Evolutionary conservation across 2,329 filamentous ascomycete genomes (phyloP).

Genomic region (Claviceps quebecensis): DNA sequence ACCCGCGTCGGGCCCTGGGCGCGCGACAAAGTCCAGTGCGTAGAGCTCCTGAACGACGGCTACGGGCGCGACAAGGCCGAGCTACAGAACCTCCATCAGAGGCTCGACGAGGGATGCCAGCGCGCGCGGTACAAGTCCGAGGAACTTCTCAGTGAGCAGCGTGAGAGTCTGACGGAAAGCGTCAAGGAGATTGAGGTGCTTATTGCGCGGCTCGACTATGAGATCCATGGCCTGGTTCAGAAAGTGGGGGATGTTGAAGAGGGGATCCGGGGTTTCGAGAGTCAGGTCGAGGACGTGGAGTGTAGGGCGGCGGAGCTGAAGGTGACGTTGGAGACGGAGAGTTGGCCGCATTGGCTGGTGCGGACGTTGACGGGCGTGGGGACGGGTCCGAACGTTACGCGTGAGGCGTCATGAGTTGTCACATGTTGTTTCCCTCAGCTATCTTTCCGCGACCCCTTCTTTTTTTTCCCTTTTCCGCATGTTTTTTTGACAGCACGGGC

Average conservation of each 20-base stretch:
- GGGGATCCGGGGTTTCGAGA: conserved; percentile 64
- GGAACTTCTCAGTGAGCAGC: conserved; percentile 56
- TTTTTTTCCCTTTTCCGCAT: background rate
- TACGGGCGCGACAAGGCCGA: conserved; percentile 51
- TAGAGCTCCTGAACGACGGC: conserved; percentile 46
- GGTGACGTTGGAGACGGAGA: conserved; percentile 46
- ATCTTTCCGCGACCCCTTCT: background rate
- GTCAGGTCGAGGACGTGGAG: conserved; percentile 61
- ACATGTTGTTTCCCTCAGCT: background rate
- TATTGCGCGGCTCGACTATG: conserved; percentile 80
- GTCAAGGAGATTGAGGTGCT: conserved; percentile 69
- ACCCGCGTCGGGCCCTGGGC: conserved; percentile 48
- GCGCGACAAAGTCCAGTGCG: conserved; percentile 35
- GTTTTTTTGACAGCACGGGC: background rate
- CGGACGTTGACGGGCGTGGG: conserved; percentile 47
- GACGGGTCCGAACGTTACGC: conserved; percentile 41
- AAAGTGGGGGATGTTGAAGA: conserved; percentile 82
- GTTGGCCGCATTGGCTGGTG: conserved; percentile 50
- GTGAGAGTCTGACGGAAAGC: conserved; percentile 51
- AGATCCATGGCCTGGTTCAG: conserved; percentile 64
- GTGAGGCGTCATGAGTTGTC: conserved; percentile 9
- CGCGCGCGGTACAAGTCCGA: conserved; percentile 52
- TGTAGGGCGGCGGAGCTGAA: conserved; percentile 48
- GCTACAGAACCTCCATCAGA: conserved; percentile 52
- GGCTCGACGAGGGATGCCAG: conserved; percentile 57